Conservation (phyloP, 164 flowering plant species). For the Annona cherimola region DNA sequence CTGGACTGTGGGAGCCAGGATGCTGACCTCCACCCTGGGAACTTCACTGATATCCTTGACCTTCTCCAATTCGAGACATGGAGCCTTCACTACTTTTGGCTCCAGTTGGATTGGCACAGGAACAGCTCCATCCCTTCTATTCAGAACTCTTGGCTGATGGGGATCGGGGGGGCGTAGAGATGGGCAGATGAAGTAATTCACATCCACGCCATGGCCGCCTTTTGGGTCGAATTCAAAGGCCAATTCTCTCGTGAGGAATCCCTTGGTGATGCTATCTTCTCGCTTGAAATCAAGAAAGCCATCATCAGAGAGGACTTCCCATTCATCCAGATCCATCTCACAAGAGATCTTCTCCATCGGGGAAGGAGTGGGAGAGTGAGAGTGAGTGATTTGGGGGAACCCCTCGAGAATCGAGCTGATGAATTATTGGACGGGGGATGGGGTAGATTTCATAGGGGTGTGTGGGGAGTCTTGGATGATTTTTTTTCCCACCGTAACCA, state of each 20-base stretch:
- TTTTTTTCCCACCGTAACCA: background rate
- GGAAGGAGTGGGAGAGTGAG: background rate
- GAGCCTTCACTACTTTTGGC: conserved; percentile 6
- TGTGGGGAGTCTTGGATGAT: conserved; percentile 10
- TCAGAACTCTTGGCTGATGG: background rate
- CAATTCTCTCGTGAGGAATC: background rate
- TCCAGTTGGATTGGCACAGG: conserved; percentile 10
- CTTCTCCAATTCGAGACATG: conserved; percentile 7
- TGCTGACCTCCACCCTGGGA: conserved; percentile 16
- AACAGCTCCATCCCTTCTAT: conserved; percentile 7
- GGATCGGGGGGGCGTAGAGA: conserved; percentile 5
- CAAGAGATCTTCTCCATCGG: conserved; percentile 9
- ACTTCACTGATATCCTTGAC: conserved; percentile 19
- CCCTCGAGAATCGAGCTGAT: background rate
- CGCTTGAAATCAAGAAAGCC: conserved; percentile 26
- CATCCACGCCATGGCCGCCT: conserved; percentile 16
- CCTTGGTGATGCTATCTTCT: background rate
- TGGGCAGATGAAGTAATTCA: conserved; percentile 41
- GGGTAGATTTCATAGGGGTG: conserved; percentile 19
- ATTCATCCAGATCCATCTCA: conserved; percentile 47
- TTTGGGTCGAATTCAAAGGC: conserved; percentile 14
- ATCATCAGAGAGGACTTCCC: conserved; percentile 44
- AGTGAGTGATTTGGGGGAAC: background rate
- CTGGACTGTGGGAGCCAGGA: background rate
- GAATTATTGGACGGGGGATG: conserved; percentile 26